phyloP scores from a whole-genome alignment of 306 rosid genomes.

The Glycine soja region DNA sequence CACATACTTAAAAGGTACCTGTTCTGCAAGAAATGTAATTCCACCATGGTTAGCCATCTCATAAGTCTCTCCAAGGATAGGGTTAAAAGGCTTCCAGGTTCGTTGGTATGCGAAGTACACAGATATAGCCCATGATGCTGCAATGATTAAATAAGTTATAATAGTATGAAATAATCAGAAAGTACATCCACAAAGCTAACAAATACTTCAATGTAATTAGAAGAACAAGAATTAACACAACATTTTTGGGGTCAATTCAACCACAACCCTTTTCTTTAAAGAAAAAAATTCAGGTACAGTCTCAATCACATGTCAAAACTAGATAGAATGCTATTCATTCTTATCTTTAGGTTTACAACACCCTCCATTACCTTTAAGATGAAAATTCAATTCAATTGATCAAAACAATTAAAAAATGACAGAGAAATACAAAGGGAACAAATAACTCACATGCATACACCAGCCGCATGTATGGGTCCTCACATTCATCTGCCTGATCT shows the following conservation, averaged over 20 bases:
- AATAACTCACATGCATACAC: conserved; percentile 77
- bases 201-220: background rate
- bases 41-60: conserved; percentile 85
- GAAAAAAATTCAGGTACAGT: background rate
- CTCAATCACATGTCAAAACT: conserved; percentile 13
- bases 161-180: conserved; percentile 31
- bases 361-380: background rate
- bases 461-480: conserved; percentile 82
- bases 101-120: conserved; percentile 93
- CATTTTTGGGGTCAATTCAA: conserved; percentile 8
- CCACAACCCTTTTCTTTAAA: background rate
- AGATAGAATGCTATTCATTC: conserved; percentile 21
- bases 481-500: conserved; percentile 86
- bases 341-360: background rate
- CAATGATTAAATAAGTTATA: conserved; percentile 31
- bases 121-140: conserved; percentile 98
- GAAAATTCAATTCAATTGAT: background rate
- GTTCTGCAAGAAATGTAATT: conserved; percentile 82
- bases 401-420: background rate
- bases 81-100: conserved; percentile 99
- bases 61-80: conserved; percentile 96
- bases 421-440: conserved; percentile 17
- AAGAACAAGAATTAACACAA: conserved; percentile 31
- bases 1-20: conserved; percentile 63
- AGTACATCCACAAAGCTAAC: background rate